Conservation (phyloP, 129 eudicot genomes). For the Artemisia tridentata region DNA sequence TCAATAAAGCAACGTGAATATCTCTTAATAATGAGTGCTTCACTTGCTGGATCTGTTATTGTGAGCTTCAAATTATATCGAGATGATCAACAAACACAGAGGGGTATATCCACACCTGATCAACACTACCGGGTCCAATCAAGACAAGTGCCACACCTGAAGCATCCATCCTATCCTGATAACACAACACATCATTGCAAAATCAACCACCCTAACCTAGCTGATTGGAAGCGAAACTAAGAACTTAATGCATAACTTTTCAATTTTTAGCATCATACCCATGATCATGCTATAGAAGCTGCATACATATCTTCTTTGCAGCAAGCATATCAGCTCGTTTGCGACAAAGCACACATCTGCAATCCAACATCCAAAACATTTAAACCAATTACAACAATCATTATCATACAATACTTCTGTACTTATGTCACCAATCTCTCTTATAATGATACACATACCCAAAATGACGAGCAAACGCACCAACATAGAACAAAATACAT, state of each 20-base stretch:
- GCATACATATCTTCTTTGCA: constrained; percentile 61
- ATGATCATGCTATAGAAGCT: no score
- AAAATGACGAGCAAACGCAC: constrained; percentile 97
- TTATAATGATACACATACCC: constrained; percentile 40
- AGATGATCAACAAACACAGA: constrained; percentile 15
- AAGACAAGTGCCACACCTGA: constrained; percentile 90
- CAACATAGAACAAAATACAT: no score
- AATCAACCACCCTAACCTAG: no score
- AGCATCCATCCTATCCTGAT: constrained; percentile 90
- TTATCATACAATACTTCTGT: no score
- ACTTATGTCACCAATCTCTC: no score
- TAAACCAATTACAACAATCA: neutral
- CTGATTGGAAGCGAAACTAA: neutral
- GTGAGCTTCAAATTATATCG: neutral
- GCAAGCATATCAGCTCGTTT: constrained; percentile 90
- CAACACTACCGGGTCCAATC: constrained; percentile 93
- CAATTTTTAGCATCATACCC: no score
- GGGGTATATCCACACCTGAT: constrained; percentile 56
- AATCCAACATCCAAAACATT: neutral
- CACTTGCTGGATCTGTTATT: neutral
- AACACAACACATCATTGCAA: constrained; percentile 5
- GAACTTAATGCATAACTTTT: neutral
- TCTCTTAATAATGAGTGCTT: neutral
- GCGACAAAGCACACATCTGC: constrained; percentile 95
- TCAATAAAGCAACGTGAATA: neutral